A percentile compares a stretch with the other conserved stretches of the same genome.
phyloP scores from a whole-genome alignment of 2,329 filamentous ascomycete genomes.

The Pseudogymnoascus destructans region DNA sequence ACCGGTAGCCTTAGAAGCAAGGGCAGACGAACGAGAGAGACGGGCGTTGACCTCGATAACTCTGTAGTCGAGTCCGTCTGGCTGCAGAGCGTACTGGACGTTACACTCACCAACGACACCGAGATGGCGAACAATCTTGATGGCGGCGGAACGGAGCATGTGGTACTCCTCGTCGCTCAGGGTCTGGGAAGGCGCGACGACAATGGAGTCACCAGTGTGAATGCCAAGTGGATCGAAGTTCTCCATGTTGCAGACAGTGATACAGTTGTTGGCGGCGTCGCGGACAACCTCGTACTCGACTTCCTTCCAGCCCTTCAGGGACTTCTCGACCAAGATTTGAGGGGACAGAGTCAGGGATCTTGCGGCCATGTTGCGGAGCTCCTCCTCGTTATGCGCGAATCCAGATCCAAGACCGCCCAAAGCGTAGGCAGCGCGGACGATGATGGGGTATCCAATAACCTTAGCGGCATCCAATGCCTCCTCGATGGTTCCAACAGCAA shows the following conservation, averaged over 20 bases:
- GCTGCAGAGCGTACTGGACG: constrained; percentile 93
- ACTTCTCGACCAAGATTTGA: constrained; percentile 96
- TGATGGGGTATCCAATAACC: constrained; percentile 88
- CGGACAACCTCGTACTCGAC: constrained; percentile 97
- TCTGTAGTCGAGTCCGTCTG: constrained; percentile 92
- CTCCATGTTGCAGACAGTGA: constrained; percentile 96
- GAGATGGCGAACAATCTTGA: constrained; percentile 95
- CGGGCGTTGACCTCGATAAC: constrained; percentile 99
- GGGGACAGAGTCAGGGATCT: constrained; percentile 86
- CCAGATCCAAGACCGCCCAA: constrained; percentile 92
- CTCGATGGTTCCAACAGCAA: constrained; percentile 81
- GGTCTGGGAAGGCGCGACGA: constrained; percentile 93
- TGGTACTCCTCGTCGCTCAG: constrained; percentile 98
- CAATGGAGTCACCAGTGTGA: constrained; percentile 97
- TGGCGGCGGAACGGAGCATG: constrained; percentile 94
- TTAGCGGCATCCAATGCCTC: constrained; percentile 82
- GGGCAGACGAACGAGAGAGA: constrained; percentile 89
- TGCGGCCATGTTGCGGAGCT: constrained; percentile 85
- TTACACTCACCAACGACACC: constrained; percentile 98
- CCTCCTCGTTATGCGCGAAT: constrained; percentile 87
- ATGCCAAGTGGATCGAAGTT: constrained; percentile 97
- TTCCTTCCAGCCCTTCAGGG: constrained; percentile 98
- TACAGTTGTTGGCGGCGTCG: constrained; percentile 96
- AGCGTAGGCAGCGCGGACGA: constrained; percentile 92
- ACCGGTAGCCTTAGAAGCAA: constrained; percentile 95